These are phyloP conservation scores for Royoungia palumana DNA, from an alignment of 768 basidiomycete genomes.

Conservation along the genomic window DNA sequence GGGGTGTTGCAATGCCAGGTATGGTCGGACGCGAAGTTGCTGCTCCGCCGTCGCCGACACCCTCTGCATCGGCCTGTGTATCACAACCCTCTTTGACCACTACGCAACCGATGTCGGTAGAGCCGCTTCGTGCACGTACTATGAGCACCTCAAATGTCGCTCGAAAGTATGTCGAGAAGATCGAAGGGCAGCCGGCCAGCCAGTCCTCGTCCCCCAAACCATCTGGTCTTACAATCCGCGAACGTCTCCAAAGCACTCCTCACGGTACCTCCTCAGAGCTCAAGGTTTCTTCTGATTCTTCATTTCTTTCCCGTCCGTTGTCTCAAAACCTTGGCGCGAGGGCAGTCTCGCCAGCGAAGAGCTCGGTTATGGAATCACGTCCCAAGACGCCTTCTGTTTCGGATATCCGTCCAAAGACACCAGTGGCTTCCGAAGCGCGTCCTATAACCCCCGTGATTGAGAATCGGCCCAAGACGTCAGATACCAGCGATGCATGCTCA, in stretches of 20 bases:
- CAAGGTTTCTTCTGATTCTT: slow-evolving; percentile 13
- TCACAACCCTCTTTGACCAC: slow-evolving; percentile 3
- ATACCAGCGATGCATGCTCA: slow-evolving; percentile 12
- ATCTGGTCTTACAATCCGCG: slow-evolving; percentile 33
- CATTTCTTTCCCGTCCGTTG: slow-evolving; percentile 10
- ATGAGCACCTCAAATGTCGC: slow-evolving; percentile 36
- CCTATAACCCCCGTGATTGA: slow-evolving; percentile 24
- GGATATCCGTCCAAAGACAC: slow-evolving; percentile 23
- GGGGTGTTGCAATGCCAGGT: slow-evolving; percentile 75
- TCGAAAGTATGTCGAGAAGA: slow-evolving; percentile 35
- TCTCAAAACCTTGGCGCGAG: slow-evolving; percentile 21
- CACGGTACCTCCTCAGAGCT: slow-evolving; percentile 18
- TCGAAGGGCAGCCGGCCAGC: slow-evolving; percentile 37
- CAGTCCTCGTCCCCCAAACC: slow-evolving; percentile 29
- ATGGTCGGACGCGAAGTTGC: slow-evolving; percentile 37
- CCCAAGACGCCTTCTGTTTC: slow-evolving; percentile 16
- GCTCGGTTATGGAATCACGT: slow-evolving; percentile 14
- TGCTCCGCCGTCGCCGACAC: slow-evolving; percentile 5
- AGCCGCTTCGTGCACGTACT: slow-evolving; percentile 27
- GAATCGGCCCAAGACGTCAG: slow-evolving; percentile 9
- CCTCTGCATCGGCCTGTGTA: slow-evolving; percentile 5
- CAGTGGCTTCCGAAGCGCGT: slow-evolving; percentile 13
- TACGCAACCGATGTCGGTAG: slow-evolving; percentile 12
- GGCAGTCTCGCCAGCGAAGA: slow-evolving; percentile 11
- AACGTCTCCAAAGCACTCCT: slow-evolving; percentile 52